These are phyloP conservation scores for Phoma sp. DNA, from an alignment of 2,329 filamentous ascomycete genomes.

Conservation along the genomic window DNA sequence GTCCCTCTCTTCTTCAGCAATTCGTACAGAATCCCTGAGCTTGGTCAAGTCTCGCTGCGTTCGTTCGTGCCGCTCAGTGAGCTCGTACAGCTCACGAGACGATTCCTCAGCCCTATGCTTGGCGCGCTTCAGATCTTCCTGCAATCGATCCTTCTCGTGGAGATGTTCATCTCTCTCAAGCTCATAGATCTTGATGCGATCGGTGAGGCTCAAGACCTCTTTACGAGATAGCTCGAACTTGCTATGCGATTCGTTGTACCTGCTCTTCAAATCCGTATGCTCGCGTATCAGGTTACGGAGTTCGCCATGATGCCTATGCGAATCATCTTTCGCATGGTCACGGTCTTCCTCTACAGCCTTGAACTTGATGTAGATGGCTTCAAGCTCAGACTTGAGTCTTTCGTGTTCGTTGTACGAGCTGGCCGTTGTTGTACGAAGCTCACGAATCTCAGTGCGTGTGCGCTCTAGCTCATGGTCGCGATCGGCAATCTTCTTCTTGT, in stretches of 20 bases:
- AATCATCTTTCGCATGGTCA: conserved; percentile 27
- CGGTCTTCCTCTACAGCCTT: conserved; percentile 28
- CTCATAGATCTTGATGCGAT: conserved; percentile 33
- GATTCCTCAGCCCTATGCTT: conserved; percentile 28
- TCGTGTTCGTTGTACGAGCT: conserved; percentile 23
- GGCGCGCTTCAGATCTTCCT: conserved; percentile 31
- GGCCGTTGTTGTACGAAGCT: conserved; percentile 18
- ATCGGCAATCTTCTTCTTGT: conserved; percentile 33
- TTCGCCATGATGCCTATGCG: conserved; percentile 31
- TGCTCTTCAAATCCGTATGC: conserved; percentile 36
- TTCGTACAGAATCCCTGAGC: conserved; percentile 29
- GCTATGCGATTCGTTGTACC: conserved; percentile 21
- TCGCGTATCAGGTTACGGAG: conserved; percentile 28
- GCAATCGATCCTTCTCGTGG: conserved; percentile 33
- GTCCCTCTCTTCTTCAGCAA: conserved; percentile 30
- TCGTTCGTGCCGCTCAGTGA: conserved; percentile 31
- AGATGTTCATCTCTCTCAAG: conserved; percentile 32
- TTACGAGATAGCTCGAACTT: conserved; percentile 33
- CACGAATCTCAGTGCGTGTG: conserved; percentile 25
- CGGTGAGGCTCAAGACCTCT: conserved; percentile 25
- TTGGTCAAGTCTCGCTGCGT: conserved; percentile 30
- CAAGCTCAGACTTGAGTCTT: conserved; percentile 26
- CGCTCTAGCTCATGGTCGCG: conserved; percentile 28
- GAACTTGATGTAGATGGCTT: conserved; percentile 24
- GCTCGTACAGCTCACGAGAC: conserved; percentile 29